A percentile compares a stretch with the other conserved stretches of the same genome.
These are phyloP conservation scores for Mycena galericulata DNA, from an alignment of 768 basidiomycete genomes.

Conservation along the genomic window DNA sequence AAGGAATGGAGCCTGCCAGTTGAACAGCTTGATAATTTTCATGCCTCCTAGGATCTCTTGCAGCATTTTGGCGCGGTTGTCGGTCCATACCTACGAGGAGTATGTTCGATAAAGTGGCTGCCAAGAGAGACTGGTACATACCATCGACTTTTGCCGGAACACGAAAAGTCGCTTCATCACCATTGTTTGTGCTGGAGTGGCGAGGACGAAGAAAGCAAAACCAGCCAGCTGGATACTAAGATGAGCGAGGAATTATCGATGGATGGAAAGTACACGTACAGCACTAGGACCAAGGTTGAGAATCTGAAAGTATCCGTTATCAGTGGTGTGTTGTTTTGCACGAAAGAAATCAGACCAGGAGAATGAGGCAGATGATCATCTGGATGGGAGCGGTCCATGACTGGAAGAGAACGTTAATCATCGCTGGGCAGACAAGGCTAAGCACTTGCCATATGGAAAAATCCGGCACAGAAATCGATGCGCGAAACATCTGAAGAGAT, in stretches of 20 bases:
- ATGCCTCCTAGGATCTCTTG: constrained; percentile 92
- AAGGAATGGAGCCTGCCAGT: constrained; percentile 89
- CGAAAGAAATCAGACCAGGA: constrained; percentile 53
- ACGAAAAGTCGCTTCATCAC: constrained; percentile 81
- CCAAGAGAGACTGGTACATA: too few relatives aligned
- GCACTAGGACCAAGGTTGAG: constrained; percentile 77
- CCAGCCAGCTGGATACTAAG: constrained; percentile 51
- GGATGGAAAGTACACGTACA: constrained; percentile 7
- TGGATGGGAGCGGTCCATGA: constrained; percentile 84
- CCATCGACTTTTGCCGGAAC: constrained; percentile 80
- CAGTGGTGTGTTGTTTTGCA: background rate
- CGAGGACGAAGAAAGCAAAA: constrained; percentile 71
- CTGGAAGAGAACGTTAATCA: constrained; percentile 39
- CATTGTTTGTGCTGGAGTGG: constrained; percentile 77
- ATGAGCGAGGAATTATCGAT: background rate
- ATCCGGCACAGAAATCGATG: constrained; percentile 88
- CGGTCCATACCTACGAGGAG: too few relatives aligned
- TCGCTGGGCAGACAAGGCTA: background rate
- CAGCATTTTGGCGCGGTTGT: constrained; percentile 88
- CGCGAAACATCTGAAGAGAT: constrained; percentile 93
- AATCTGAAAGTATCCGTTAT: constrained; percentile 41
- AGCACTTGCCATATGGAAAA: constrained; percentile 74
- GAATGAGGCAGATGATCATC: constrained; percentile 78
- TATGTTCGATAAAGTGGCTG: too few relatives aligned
- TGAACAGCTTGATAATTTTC: constrained; percentile 93